Evolutionary conservation across 768 basidiomycete species (phyloP), one percentile per base, ranked within the genome.

Genomic region (Grammothele lineata): DNA sequence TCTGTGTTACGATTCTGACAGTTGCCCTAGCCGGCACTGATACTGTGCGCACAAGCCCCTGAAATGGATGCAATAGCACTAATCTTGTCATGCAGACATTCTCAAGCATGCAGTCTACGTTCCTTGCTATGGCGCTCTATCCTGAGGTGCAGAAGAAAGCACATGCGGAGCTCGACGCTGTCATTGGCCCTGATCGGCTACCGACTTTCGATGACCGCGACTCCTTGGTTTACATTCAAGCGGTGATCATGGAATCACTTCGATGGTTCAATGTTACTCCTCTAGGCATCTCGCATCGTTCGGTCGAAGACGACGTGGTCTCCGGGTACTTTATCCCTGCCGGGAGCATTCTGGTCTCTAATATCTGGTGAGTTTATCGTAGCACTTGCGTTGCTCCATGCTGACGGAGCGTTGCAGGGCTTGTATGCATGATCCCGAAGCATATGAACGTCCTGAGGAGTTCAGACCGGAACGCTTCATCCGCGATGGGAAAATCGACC

Each of bases 91-190:
- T 23, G 22, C 22, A 59, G 58, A 45, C 50, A 2, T 21, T 33
- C 17, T 27, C 50, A 1, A 37, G 53, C 3, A 24, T 57, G 10
- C 21, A 43, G 19, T 37, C 56, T 3, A 54, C 59, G 24, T 56
- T 50, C 34, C 43, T 61, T 4, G 59, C 58, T 1, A 58, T 62
- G 58, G 24, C 50, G 7, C 44, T 50, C 18, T 51, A 45, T 47
- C 70, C 69, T 0, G 55, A 63, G 3, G 53, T 63, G 4, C 63
- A 66, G 36, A 47, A 37, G 3, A 57, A 53, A 21, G 69, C 67
- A 9, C 66, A 66, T 9, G 62, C 50, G n/a, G 70, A 72, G 46
- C 50, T 72, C 5, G 68, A 72, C 46, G 66, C 67, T 4, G 66
- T 65, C 23, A 50, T 70, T 3, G 69, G 70, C 12, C 39, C 46